A percentile compares a stretch with the other conserved stretches of the same genome.
phyloP scores from a whole-genome alignment of 2,329 filamentous ascomycete genomes.

The Fusarium brachygibbosum region DNA sequence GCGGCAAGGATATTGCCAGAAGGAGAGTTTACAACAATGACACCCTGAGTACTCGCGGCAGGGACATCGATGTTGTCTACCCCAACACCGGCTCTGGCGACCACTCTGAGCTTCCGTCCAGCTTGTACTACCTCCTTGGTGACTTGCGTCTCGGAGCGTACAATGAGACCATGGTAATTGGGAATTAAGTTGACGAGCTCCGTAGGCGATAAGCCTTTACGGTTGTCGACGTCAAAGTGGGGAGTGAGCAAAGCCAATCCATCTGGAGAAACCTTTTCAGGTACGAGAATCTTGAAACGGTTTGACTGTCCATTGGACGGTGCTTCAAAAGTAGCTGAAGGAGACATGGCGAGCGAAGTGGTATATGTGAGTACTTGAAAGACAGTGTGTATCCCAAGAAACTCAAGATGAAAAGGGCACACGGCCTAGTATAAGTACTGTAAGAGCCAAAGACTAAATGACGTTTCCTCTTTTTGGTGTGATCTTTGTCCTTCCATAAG shows the following conservation, averaged over 20 bases:
- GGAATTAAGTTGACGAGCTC: slow-evolving; percentile 77
- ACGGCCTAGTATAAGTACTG: slow-evolving; percentile 33
- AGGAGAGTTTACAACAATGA: slow-evolving; percentile 85
- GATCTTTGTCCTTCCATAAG: slow-evolving; percentile 24
- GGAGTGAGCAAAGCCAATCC: slow-evolving; percentile 77
- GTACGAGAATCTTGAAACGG: slow-evolving; percentile 72
- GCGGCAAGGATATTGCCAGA: slow-evolving; percentile 85
- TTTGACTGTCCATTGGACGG: slow-evolving; percentile 21
- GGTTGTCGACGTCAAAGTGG: slow-evolving; percentile 78
- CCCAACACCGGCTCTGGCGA: slow-evolving; percentile 84
- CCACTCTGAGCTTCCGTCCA: slow-evolving; percentile 78
- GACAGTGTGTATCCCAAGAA: slow-evolving; percentile 20
- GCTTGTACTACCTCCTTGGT: slow-evolving; percentile 75
- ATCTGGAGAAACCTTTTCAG: slow-evolving; percentile 85
- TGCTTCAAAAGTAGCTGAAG: slow-evolving; percentile 47
- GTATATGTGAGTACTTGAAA: slow-evolving; percentile 27
- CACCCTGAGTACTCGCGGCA: slow-evolving; percentile 77
- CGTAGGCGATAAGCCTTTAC: slow-evolving; percentile 70
- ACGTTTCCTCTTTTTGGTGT: slow-evolving; percentile 30
- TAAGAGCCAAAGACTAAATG: slow-evolving; percentile 26
- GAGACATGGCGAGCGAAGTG: slow-evolving; percentile 45
- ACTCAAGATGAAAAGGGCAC: slow-evolving; percentile 20
- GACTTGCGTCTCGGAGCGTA: slow-evolving; percentile 86
- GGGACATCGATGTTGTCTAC: slow-evolving; percentile 86
- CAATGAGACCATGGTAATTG: slow-evolving; percentile 80